These are phyloP conservation scores for Angomonas deanei DNA, from an alignment of 208 protist species.

Conservation along the genomic window DNA sequence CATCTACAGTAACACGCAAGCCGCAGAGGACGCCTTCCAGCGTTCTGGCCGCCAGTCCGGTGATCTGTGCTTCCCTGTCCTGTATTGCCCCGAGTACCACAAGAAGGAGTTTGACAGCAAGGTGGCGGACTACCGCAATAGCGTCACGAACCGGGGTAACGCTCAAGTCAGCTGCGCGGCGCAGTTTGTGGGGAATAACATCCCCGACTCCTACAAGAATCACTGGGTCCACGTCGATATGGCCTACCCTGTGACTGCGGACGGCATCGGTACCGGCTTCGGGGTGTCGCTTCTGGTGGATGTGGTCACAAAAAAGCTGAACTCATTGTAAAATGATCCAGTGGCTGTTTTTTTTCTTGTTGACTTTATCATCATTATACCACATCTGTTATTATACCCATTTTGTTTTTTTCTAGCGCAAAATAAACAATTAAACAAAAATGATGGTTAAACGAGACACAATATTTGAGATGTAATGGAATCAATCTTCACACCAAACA, in stretches of 20 bases:
- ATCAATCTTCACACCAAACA: not conserved
- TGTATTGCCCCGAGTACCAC: slow-evolving; percentile 88
- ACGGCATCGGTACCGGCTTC: slow-evolving; percentile 62
- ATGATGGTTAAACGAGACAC: too few species aligned
- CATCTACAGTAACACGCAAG: slow-evolving; percentile 74
- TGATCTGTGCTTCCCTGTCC: slow-evolving; percentile 81
- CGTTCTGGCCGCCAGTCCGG: slow-evolving; percentile 44
- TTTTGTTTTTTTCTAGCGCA: not conserved
- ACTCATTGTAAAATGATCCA: not conserved
- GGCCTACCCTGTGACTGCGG: slow-evolving; percentile 51
- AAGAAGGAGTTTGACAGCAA: slow-evolving; percentile 55
- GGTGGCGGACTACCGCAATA: slow-evolving; percentile 76
- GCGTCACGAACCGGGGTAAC: slow-evolving; percentile 56
- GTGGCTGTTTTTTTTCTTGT: not conserved
- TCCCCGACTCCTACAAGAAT: slow-evolving; percentile 55
- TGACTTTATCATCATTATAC: slow-evolving; percentile 1
- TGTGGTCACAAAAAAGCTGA: slow-evolving; percentile 25
- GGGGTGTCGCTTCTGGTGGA: slow-evolving; percentile 67
- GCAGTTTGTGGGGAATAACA: slow-evolving; percentile 73
- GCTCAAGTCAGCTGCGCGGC: slow-evolving; percentile 76
- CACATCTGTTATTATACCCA: not conserved
- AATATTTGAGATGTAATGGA: not conserved
- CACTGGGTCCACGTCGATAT: slow-evolving; percentile 87
- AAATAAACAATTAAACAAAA: not conserved
- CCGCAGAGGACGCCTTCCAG: slow-evolving; percentile 49